Base-by-base conservation (phyloP, 352 stramenopile genomes). In the Phytophthora uliginosa region DNA sequence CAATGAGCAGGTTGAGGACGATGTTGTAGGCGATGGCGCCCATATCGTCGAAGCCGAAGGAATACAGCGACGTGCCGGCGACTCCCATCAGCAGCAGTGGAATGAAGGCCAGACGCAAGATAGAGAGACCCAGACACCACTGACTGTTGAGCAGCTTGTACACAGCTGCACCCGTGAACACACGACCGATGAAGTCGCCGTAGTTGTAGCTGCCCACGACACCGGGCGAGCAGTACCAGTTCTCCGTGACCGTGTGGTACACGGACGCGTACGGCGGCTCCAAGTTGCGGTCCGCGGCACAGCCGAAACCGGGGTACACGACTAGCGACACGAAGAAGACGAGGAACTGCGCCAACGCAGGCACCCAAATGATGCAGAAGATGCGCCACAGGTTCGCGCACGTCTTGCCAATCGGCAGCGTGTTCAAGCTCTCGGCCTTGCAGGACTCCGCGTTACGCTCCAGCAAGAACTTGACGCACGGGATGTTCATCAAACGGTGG, bases 141-240 rank as follows among this genome's bases (percentile, higher is more conserved):
- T 84, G 68, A 67, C 85, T 84, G 20, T 73, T 86, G 20, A 91
- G 82, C 24, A 86, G 55, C 51, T 86, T 85, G 75, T 86, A 90
- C 15, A 82, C 76, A 7, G 73, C 69, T 18, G 77, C 74, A 5
- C 66, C 74, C 7, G 67, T 88, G 45, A 89, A 47, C 26, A 91
- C 42, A 28, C 83, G 78, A 2, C 80, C 85, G 48, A 90, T 69
- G 51, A 86, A 87, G 63, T 91, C 83, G 10, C 83, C 83, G 74
- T 84, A 88, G 80, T 89, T 89, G 79, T 87, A 91, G 20, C 50
- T 67, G 17, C 71, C 85, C 22, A 91, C 83, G 56, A 90, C 82
- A 20, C 83, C 85, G 2, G 85, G 81, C 1, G 80, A 69, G 69
- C 72, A 82, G 56, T 87, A 89, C 85, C 83, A 91, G 12, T 73